Evolutionary conservation across 148 eudicot species (phyloP).

Genomic region (Vaccinium vitisidaea): DNA sequence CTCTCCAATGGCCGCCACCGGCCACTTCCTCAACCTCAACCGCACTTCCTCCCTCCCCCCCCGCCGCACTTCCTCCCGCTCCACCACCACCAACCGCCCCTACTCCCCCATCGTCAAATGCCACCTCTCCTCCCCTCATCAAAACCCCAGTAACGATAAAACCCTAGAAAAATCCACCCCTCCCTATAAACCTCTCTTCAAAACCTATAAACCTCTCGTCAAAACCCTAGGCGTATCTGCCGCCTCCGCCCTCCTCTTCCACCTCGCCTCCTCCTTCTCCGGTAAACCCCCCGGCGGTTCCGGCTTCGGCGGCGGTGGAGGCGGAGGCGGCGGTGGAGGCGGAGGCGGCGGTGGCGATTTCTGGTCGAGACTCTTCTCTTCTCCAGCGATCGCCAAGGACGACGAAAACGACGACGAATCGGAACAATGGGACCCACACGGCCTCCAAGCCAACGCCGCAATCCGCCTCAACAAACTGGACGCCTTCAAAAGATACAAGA

Average conservation of each 20-base stretch:
- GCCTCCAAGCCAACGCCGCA: slow-evolving; percentile 64
- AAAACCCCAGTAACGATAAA: slow-evolving; percentile 29
- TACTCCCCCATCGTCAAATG: slow-evolving; percentile 20
- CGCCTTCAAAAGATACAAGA: slow-evolving; percentile 74
- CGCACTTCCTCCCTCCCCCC: slow-evolving; percentile 8
- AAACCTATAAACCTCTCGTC: slow-evolving; percentile 12
- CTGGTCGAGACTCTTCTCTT: slow-evolving; percentile 50
- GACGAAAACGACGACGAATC: slow-evolving; percentile 33
- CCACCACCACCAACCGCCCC: slow-evolving; percentile 12
- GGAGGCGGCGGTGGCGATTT: slow-evolving; percentile 44
- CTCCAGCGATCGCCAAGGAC: slow-evolving; percentile 53
- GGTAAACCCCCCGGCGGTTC: slow-evolving; percentile 23
- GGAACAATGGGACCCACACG: slow-evolving; percentile 74
- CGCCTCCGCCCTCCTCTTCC: slow-evolving; percentile 31
- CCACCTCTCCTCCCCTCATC: slow-evolving; percentile 23
- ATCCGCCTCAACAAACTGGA: slow-evolving; percentile 68
- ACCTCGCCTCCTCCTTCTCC: slow-evolving; percentile 32
- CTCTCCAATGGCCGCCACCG: slow-evolving; percentile 31
- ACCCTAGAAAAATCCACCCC: slow-evolving; percentile 11
- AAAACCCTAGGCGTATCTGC: slow-evolving; percentile 40
- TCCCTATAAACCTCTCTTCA: not conserved
- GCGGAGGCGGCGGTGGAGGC: slow-evolving; percentile 38
- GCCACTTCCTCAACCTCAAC: slow-evolving; percentile 24
- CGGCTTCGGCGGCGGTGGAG: slow-evolving; percentile 40
- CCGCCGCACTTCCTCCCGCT: not conserved